Conservation (phyloP, 2,329 filamentous ascomycete species). For the Diplodia mutila region DNA sequence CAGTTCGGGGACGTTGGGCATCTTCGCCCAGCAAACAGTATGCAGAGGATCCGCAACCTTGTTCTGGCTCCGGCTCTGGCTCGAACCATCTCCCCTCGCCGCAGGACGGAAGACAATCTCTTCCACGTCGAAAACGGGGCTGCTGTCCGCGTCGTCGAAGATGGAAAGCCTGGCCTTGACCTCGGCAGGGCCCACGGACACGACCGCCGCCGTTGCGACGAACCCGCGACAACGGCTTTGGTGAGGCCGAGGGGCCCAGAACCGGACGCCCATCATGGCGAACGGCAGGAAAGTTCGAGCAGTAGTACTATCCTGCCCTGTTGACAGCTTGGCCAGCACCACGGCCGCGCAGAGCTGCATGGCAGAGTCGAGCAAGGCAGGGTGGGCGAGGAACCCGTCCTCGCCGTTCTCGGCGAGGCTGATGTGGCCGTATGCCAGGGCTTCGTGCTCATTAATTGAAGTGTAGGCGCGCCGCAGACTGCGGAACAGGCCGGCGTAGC, state of each 20-base stretch:
- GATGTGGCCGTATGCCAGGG: background rate
- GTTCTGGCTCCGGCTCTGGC: no score
- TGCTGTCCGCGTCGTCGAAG: background rate
- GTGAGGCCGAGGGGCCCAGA: background rate
- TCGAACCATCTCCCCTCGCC: no score
- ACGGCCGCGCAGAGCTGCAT: background rate
- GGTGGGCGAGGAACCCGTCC: background rate
- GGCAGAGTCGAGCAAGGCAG: background rate
- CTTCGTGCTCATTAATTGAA: background rate
- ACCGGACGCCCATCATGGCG: background rate
- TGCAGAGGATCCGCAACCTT: no score
- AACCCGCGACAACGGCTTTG: background rate
- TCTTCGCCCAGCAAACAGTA: no score
- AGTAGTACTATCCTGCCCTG: no score
- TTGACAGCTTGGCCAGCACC: background rate
- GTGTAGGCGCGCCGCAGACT: background rate
- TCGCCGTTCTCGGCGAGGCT: background rate
- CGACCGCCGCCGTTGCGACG: background rate
- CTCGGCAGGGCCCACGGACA: background rate
- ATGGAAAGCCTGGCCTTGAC: background rate
- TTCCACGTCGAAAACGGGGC: background rate
- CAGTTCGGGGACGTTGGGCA: no score
- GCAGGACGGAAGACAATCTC: no score
- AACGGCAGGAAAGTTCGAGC: background rate
- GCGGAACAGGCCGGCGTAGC: background rate